phyloP scores from a whole-genome alignment of 169 alveolate species.

The Plasmodium ovale region DNA sequence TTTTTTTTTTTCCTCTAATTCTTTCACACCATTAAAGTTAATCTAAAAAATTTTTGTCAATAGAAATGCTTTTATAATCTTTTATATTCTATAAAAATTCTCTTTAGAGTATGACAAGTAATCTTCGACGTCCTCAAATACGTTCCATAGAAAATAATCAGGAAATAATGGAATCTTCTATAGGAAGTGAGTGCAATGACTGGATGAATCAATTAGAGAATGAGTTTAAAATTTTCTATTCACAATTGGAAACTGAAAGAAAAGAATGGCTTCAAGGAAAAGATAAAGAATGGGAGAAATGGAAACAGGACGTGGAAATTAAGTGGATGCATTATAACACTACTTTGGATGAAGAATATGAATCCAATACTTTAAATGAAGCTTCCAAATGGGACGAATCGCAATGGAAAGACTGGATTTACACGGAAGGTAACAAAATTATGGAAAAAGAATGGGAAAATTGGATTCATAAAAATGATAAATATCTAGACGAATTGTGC shows the following conservation, averaged over 20 bases:
- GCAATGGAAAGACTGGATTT: slow-evolving; percentile 36
- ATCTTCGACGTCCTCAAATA: no score
- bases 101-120: no score
- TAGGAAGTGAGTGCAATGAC: neutral
- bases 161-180: no score
- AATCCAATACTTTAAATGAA: slow-evolving; percentile 14
- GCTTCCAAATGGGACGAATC: neutral
- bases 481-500: slow-evolving; percentile 21
- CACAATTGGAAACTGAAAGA: neutral
- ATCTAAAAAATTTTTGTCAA: no score
- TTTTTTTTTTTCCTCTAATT: no score
- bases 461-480: slow-evolving; percentile 3
- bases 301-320: neutral
- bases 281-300: slow-evolving; percentile 17
- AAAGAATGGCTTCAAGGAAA: slow-evolving; percentile 6
- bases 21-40: no score
- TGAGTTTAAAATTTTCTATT: neutral
- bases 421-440: slow-evolving; percentile 22
- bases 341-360: neutral
- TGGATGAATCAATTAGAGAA: neutral
- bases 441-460: slow-evolving; percentile 21
- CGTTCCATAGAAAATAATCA: no score
- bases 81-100: no score
- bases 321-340: slow-evolving; percentile 23
- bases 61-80: no score